phyloP scores from a whole-genome alignment of 2,329 filamentous ascomycete genomes.

The Aureobasidium sp. region DNA sequence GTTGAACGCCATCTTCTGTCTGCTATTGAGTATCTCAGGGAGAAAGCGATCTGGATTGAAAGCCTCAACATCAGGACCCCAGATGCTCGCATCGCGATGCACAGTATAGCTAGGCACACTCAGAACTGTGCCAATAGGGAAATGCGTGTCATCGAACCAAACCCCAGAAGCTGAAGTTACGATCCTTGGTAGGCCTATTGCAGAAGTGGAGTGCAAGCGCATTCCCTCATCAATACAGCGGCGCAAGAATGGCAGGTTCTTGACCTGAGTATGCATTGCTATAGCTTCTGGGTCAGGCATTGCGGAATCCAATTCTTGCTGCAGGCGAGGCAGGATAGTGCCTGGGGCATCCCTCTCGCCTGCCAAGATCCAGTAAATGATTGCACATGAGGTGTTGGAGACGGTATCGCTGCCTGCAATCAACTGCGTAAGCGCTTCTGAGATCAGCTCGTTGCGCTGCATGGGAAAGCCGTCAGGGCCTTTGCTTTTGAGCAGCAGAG shows the following conservation, averaged over 20 bases:
- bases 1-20: slow-evolving; percentile 33
- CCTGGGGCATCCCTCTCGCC: slow-evolving; percentile 24
- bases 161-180: slow-evolving; percentile 25
- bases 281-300: slow-evolving; percentile 19
- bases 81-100: slow-evolving; percentile 35
- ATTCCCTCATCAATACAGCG: slow-evolving; percentile 28
- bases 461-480: slow-evolving; percentile 26
- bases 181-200: slow-evolving; percentile 21
- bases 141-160: slow-evolving; percentile 18
- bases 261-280: slow-evolving; percentile 22
- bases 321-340: slow-evolving; percentile 21
- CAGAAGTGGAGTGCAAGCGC: slow-evolving; percentile 28
- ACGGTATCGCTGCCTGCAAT: slow-evolving; percentile 33
- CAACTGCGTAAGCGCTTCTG: slow-evolving; percentile 29
- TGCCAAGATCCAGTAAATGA: slow-evolving; percentile 22
- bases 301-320: slow-evolving; percentile 25
- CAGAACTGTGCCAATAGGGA: slow-evolving; percentile 29
- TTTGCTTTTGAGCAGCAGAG: slow-evolving; percentile 26
- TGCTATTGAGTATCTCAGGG: slow-evolving; percentile 34
- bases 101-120: slow-evolving; percentile 36
- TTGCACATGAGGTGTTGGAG: slow-evolving; percentile 26
- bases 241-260: slow-evolving; percentile 25
- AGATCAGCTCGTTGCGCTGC: slow-evolving; percentile 25
- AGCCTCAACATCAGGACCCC: slow-evolving; percentile 35
- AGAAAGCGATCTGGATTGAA: slow-evolving; percentile 34